Base-by-base conservation (phyloP, 2,329 filamentous ascomycete species). In the Verticillium albo-atrum region DNA sequence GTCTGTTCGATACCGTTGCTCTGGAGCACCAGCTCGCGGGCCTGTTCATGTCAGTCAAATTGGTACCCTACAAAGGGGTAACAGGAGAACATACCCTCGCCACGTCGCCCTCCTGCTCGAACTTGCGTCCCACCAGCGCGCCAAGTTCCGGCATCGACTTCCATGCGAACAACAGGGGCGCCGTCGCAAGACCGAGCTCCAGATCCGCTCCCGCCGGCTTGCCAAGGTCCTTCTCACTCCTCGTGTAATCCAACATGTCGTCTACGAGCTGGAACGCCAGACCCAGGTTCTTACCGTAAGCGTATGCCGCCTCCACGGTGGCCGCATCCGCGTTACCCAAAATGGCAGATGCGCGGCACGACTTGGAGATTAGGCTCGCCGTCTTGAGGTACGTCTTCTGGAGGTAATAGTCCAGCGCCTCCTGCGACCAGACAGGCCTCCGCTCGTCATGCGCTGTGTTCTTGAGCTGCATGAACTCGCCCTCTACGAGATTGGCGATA, bases 391-490 rank as follows among this genome's bases (percentile, higher is more conserved):
- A 99, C 28, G 95, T 99, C 82, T 99, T 99, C 72, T 97, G 92
- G 56, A 99, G 81, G 72, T 99, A 99, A 77, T 99, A 98, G 27
- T 87, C 84, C 62, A 99, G 84, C 1, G 92, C 90, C 57, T 97
- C 91, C 69, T 97, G 91, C 2, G 89, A 95, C 85, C 90, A 98
- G 10, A 83, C 79, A 1, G 94, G 94, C 66, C 90, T 88, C 64
- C 84, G 82, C 79, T 98, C 94, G 72, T 97, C 94, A 65, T 85
- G 82, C 53, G 90, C 91, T 1, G 95, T 98, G 75, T 99, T 99
- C 79, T 97, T 96, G 68, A 99, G 81, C 79, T 99, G 95, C 95
- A 99, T 99, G 79, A 99, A 98, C 76, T 99, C 95, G 70, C 95
- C 95, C 77, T 99, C 95, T 23, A 99, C 93, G 27, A 99, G 81